Evolutionary conservation across 2,329 filamentous ascomycete genomes (phyloP), one percentile per base, ranked within the genome.

Genomic region (Fusarium nurragi): DNA sequence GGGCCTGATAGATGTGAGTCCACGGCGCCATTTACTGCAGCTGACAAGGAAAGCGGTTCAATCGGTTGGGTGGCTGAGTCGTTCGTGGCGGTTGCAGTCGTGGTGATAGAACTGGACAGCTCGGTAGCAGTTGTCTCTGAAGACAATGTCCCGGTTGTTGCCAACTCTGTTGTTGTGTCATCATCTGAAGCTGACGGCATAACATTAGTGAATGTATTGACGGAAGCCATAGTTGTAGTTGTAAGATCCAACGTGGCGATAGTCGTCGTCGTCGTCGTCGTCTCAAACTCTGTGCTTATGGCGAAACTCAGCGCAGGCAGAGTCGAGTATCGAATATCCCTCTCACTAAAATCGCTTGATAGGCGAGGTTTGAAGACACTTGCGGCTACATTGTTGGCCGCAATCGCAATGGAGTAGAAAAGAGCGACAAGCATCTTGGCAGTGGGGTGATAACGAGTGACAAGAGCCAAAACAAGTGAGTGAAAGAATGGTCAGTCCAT

Each of bases 401-500:
- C 22, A 19, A 57, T 13, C 23, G 23, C 34, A 16, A 49, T 19
- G 4, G 8, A 57, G 9, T 28, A 49, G 1, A 36, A 26, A 56
- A 49, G 13, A n/a, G 14, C 9, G 36, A 41, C 28, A 40, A 34
- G 54, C 40, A 56, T 56, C 0, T 23, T 30, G 14, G n/a, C 12
- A 30, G 41, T 19, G 1, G 19, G 7, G 3, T 28, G 5, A 13
- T 13, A 18, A n/a, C 6, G 34, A 57, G 26, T 0, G 51, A 13
- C 16, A 16, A 10, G 21, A 22, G 16, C 25, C 4, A 55, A 39
- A 26, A 7, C 25, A 14, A 22, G 13, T 4, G 11, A n/a, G 6
- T 2, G 7, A 37, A 34, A 19, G 6, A 5, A 3, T 2, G 1
- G 5, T 1, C 2, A 37, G 1, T 3, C 3, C 18, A 19, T 7